phyloP scores from a whole-genome alignment of 2,329 filamentous ascomycete species.

The Pseudogymnoascus sp. region DNA sequence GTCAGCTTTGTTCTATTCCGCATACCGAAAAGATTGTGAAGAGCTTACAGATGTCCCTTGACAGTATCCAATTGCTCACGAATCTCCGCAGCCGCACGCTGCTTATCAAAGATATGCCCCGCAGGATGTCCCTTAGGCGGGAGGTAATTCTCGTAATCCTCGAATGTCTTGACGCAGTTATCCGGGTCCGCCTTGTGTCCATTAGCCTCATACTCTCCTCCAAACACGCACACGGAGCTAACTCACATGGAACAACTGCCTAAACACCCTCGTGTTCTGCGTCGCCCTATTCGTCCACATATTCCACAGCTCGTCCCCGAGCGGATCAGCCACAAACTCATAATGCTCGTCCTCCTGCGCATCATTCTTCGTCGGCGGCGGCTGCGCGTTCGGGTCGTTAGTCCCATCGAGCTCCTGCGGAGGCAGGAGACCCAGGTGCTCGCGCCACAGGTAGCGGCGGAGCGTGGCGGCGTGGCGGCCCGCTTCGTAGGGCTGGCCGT shows the following conservation, averaged over 20 bases:
- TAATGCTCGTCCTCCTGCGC: constrained; percentile 52
- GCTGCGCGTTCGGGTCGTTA: constrained; percentile 63
- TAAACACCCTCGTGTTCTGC: constrained; percentile 64
- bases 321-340: constrained; percentile 60
- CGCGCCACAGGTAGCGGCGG: constrained; percentile 75
- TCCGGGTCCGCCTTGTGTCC: background rate
- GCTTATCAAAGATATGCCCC: constrained; percentile 79
- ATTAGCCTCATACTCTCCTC: background rate
- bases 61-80: constrained; percentile 68
- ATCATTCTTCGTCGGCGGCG: constrained; percentile 61
- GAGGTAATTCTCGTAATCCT: constrained; percentile 77
- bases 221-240: constrained; percentile 37
- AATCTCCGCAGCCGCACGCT: constrained; percentile 63
- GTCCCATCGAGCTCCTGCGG: constrained; percentile 61
- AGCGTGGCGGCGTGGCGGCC: constrained; percentile 77
- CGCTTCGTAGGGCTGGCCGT: constrained; percentile 66
- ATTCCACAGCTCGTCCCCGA: constrained; percentile 56
- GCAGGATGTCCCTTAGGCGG: constrained; percentile 62
- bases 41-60: constrained; percentile 59
- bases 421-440: constrained; percentile 75
- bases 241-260: constrained; percentile 78
- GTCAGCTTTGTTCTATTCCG: background rate
- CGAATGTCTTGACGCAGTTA: constrained; percentile 65
- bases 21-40: background rate
- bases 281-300: constrained; percentile 62